Conservation (phyloP, 805 yeast genomes). For the Barnettozyma sp. region DNA sequence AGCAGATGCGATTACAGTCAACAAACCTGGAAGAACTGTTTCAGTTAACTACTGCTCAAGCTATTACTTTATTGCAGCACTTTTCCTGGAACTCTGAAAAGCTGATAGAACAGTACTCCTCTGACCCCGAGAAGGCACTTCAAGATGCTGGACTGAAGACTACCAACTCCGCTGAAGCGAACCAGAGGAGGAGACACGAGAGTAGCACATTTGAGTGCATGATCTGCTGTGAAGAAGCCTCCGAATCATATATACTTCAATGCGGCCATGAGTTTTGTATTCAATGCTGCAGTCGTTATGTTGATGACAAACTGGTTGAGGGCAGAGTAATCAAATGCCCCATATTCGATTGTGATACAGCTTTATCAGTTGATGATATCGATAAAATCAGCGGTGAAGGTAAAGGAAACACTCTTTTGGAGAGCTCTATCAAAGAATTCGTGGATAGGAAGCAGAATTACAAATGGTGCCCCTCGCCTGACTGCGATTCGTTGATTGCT, state of each 20-base stretch:
- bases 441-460: constrained; percentile 45
- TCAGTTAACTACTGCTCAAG: constrained; percentile 32
- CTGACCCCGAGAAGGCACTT: constrained; percentile 32
- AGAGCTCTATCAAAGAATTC: constrained; percentile 38
- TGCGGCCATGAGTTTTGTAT: constrained; percentile 72
- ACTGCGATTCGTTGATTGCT: constrained; percentile 56
- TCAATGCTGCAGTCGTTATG: constrained; percentile 59
- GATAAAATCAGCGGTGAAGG: constrained; percentile 34
- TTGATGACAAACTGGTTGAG: constrained; percentile 35
- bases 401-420: constrained; percentile 26
- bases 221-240: constrained; percentile 65
- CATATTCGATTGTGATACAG: constrained; percentile 44
- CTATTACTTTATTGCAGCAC: constrained; percentile 38
- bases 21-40: constrained; percentile 31
- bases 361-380: constrained; percentile 32
- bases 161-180: neutral
- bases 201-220: constrained; percentile 40
- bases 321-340: constrained; percentile 51
- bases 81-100: constrained; percentile 56
- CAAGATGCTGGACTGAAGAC: constrained; percentile 28
- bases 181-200: neutral
- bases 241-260: constrained; percentile 40
- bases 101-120: constrained; percentile 49
- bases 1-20: constrained; percentile 23
- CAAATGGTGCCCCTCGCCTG: constrained; percentile 83